Evolutionary conservation across 2,329 filamentous ascomycete species (phyloP).

Genomic region (Nothomitra cinnamomea): DNA sequence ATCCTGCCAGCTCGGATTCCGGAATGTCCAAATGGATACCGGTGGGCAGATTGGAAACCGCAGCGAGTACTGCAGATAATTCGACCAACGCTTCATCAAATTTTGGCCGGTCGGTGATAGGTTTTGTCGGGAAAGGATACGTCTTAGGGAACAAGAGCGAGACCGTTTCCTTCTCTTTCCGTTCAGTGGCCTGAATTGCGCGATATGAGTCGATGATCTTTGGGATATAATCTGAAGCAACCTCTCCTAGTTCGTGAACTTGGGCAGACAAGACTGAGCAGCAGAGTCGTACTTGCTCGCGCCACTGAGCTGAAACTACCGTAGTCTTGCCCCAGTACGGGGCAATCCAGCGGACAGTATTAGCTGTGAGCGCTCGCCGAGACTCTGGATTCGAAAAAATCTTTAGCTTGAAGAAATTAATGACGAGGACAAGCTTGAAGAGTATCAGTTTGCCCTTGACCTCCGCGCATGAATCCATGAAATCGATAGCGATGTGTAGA

Average conservation of each 20-base stretch:
- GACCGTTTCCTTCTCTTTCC: conserved; percentile 40
- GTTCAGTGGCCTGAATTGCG: conserved; percentile 50
- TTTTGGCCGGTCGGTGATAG: conserved; percentile 38
- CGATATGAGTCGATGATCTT: conserved; percentile 84
- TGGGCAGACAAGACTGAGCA: conserved; percentile 85
- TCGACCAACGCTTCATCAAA: conserved; percentile 85
- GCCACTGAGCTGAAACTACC: conserved; percentile 68
- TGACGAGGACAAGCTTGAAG: conserved; percentile 82
- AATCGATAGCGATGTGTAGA: conserved; percentile 76
- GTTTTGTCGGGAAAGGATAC: conserved; percentile 72
- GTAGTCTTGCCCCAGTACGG: conserved; percentile 77
- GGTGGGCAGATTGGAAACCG: conserved; percentile 55
- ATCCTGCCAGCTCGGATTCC: conserved; percentile 54
- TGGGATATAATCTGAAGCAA: conserved; percentile 66
- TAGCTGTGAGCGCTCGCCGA: conserved; percentile 54
- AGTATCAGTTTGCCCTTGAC: conserved; percentile 84
- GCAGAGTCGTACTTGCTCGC: conserved; percentile 81
- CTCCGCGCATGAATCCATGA: conserved; percentile 75
- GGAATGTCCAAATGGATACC: conserved; percentile 61
- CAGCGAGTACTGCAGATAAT: conserved; percentile 71
- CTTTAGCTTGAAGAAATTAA: conserved; percentile 72
- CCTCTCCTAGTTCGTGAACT: conserved; percentile 59
- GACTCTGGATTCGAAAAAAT: conserved; percentile 70
- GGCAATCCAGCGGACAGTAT: conserved; percentile 77
- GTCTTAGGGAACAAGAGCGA: conserved; percentile 79